Percentiles rank a stretch among this genome's conserved stretches.
Evolutionary conservation across 768 basidiomycete species (phyloP).

Genomic region (Termitomyces bulborhizus): DNA sequence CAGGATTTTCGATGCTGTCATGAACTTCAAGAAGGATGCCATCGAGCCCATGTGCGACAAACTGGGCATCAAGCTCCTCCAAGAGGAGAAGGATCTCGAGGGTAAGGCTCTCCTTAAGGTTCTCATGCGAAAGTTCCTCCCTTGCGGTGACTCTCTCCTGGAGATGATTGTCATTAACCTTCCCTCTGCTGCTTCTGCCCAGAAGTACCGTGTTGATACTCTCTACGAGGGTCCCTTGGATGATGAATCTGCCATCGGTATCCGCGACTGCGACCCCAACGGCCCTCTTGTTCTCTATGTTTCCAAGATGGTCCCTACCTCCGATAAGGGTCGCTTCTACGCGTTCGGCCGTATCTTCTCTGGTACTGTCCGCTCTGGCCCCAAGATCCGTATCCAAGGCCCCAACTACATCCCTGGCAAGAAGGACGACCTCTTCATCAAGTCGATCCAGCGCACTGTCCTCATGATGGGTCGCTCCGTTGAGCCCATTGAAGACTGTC

Average conservation of each 20-base stretch:
- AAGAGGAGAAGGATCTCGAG: slow-evolving; percentile 88
- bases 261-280: slow-evolving; percentile 95
- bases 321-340: slow-evolving; percentile 99
- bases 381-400: slow-evolving; percentile 98
- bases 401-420: slow-evolving; percentile 98
- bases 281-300: slow-evolving; percentile 96
- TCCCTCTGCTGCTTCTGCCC: slow-evolving; percentile 92
- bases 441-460: slow-evolving; percentile 96
- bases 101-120: slow-evolving; percentile 94
- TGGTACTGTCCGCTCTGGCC: slow-evolving; percentile 92
- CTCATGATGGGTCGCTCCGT: slow-evolving; percentile 99
- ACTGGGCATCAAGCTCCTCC: slow-evolving; percentile 84
- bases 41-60: slow-evolving; percentile 85
- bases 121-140: slow-evolving; percentile 98
- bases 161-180: slow-evolving; percentile 99
- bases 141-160: slow-evolving; percentile 93
- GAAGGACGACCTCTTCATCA: slow-evolving; percentile 96
- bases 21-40: slow-evolving; percentile 97
- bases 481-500: slow-evolving; percentile 98
- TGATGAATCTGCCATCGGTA: slow-evolving; percentile 96
- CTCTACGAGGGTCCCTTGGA: slow-evolving; percentile 99
- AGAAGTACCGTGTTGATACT: slow-evolving; percentile 97
- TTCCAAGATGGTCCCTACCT: slow-evolving; percentile 99
- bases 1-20: slow-evolving; percentile 95
- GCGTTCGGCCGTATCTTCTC: slow-evolving; percentile 99